Base-by-base conservation (phyloP, 768 basidiomycete species). In the Rhodotorula babjevae region DNA sequence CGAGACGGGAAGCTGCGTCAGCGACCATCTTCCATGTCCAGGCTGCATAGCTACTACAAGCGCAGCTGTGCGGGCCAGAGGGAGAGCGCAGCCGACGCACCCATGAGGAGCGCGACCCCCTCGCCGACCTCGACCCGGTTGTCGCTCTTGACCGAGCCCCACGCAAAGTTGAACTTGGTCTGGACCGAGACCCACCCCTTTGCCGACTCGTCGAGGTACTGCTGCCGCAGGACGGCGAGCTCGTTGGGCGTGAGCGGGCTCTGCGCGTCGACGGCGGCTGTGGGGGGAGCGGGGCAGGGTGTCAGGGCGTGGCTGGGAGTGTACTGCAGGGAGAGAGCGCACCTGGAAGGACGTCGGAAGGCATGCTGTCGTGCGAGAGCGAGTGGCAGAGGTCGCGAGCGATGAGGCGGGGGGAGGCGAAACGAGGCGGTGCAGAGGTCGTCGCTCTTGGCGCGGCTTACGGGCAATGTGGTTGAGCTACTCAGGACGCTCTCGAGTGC, bases 161-260 rank as follows among this genome's bases (percentile, higher is more conserved):
- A 96, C 53, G 92, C 87, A 81, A 90, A 94, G 83, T 98, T 98
- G 84, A 99, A 99, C 81, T 92, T 94, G 53, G 93, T 95, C 83
- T 99, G 96, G 14, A 89, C 86, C 18, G 92, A 92, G 69, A 96
- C 86, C 81, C 95, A 93, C 62, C 87, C 85, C 74, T 92, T 89
- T 1, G 86, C 84, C 29, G 87, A 83, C 80, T 99, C 95, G 81
- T 88, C 61, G 40, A 64, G 59, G 65, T 72, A 75, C 53, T 75
- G 74, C 19, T 49, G 33, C 10, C 74, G 70, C 9, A 75, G 65
- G 61, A 75, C 74, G 49, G 33, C 42, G 44, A 75, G 74, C 52
- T 75, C 70, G 25, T 60, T 31, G 27, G 55, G 25, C n/a, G 53
- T 40, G 49, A 76, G 68, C 14, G 74, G 74, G 8, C 68, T 69